Evolutionary conservation across 257 asterid genomes (phyloP), one percentile per base, ranked within the genome.

Genomic region (Eustoma russellianum): DNA sequence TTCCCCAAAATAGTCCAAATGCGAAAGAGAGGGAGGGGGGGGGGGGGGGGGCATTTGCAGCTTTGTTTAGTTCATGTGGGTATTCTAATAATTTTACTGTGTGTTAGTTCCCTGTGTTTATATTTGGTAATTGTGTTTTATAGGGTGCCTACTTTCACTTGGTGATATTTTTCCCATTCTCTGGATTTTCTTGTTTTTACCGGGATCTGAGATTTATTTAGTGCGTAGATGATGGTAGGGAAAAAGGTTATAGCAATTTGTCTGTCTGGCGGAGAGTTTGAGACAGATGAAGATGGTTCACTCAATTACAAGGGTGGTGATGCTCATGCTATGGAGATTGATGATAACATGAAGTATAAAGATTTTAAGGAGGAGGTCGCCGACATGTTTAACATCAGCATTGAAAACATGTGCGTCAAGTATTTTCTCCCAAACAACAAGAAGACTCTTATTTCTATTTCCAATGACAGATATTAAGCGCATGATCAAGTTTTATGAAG

Each of bases 321-420:
- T 72, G 98, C 98, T 46, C 98, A 87, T 79, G 98, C 98, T 28
- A 91, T 87, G 95, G 98, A 91, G 74, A 74, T 91, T 30, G 95
- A 87, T 58, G 88, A 74, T 53, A 66, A 74, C 56, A 65, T 88
- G 97, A 78, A 76, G 70, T 88, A 74, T 59, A 83, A 72, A 61
- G 88, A 85, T 69, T 83, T 92, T 63, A 85, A 73, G 70, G 17
- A 52, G 46, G 99, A 92, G 86, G 85, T 85, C 48, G 83, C 95
- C 1, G 99, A 92, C 73, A 92, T 92, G 99, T 92, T 83, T 65
- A 85, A 60, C 68, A 70, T 75, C 78, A 76, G 68, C 63, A 67
- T 74, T 59, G 70, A 64, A 35, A 69, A 80, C 48, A 63, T 92
- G 80, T 72, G 71, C 7, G 55, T 88, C 71, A 92, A 88, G 66